Percentiles rank a stretch among this genome's conserved stretches.
phyloP scores from a whole-genome alignment of 371 early-diverging fungal genomes.

The Sporodiniella umbellata region DNA sequence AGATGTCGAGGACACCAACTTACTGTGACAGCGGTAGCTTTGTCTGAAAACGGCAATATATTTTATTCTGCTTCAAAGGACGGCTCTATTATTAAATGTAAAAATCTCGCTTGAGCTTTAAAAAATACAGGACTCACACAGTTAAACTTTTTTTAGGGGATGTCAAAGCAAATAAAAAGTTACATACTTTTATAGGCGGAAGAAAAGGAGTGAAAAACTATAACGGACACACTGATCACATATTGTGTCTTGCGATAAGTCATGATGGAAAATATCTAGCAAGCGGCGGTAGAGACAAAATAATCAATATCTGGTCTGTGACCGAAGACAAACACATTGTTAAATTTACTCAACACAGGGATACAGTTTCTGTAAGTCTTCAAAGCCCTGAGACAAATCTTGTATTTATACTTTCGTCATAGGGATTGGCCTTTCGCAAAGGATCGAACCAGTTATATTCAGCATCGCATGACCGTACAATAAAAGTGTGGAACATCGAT shows the following conservation, averaged over 20 bases:
- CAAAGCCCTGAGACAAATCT: neutral
- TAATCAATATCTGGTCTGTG: constrained; percentile 90
- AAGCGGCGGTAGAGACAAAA: constrained; percentile 84
- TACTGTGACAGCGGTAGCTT: constrained; percentile 75
- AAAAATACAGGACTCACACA: too few relatives aligned
- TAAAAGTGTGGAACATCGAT: constrained; percentile 95
- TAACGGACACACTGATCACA: constrained; percentile 80
- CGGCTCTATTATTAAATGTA: constrained; percentile 85
- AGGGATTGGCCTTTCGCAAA: constrained; percentile 84
- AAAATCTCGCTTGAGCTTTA: constrained; percentile 7
- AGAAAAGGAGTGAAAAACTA: constrained; percentile 71
- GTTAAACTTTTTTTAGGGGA: constrained; percentile 52
- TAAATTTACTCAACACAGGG: constrained; percentile 90
- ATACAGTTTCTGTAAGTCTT: constrained; percentile 70
- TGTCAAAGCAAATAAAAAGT: constrained; percentile 49
- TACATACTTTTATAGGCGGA: constrained; percentile 69
- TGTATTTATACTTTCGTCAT: neutral
- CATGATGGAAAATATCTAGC: constrained; percentile 80
- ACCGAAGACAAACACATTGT: constrained; percentile 64
- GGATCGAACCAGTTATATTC: constrained; percentile 89
- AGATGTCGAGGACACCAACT: constrained; percentile 67
- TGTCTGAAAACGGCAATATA: constrained; percentile 63
- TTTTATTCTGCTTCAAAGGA: constrained; percentile 91
- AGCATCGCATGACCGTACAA: constrained; percentile 86
- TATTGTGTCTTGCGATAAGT: constrained; percentile 79